phyloP scores from a whole-genome alignment of 1,284 basidiomycete genomes.

The Rhodotorula sp. region DNA sequence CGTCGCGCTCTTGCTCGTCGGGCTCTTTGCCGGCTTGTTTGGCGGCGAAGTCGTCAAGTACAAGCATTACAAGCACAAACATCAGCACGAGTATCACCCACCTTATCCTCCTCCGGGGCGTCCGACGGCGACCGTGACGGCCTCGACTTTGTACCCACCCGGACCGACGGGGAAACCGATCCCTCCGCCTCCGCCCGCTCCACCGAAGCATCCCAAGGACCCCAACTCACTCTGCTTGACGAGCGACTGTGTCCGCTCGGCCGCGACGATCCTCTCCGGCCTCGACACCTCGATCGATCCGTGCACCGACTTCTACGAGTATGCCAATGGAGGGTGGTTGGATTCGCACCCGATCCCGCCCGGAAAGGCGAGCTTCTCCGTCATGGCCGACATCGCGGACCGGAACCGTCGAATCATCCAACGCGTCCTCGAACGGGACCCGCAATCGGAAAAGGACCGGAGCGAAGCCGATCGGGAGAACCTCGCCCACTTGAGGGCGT shows the following conservation, averaged over 20 bases:
- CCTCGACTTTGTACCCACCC: constrained; percentile 38
- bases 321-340: constrained; percentile 75
- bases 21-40: constrained; percentile 88
- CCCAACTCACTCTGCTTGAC: constrained; percentile 67
- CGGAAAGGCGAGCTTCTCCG: constrained; percentile 66
- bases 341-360: constrained; percentile 75
- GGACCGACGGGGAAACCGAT: constrained; percentile 47
- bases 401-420: constrained; percentile 48
- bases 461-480: constrained; percentile 61
- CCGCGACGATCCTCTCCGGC: constrained; percentile 75
- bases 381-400: constrained; percentile 50
- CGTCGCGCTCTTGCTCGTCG: constrained; percentile 72
- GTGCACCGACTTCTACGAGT: constrained; percentile 93
- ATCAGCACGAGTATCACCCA: constrained; percentile 29
- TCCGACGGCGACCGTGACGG: constrained; percentile 46
- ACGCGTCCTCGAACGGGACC: constrained; percentile 55
- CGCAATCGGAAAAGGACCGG: constrained; percentile 20
- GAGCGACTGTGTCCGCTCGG: constrained; percentile 75
- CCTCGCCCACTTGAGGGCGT: constrained; percentile 71
- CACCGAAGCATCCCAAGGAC: background rate
- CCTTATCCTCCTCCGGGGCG: constrained; percentile 3
- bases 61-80: constrained; percentile 45
- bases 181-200: constrained; percentile 42
- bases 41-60: constrained; percentile 78
- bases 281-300: constrained; percentile 82